Conservation (phyloP, 148 eudicot genomes). For the Spergularia marina region DNA sequence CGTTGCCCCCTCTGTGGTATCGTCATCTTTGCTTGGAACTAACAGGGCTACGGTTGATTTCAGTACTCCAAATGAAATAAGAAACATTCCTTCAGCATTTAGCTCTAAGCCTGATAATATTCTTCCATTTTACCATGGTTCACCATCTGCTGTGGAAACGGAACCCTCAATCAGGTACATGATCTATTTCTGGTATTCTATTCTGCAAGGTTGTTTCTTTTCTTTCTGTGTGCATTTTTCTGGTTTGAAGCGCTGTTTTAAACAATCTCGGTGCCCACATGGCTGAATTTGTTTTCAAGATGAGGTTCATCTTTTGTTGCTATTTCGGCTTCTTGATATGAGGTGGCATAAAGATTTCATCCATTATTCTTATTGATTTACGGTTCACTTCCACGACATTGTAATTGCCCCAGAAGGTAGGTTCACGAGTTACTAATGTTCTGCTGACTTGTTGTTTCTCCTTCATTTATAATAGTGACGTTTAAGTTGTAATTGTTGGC, state of each 20-base stretch:
- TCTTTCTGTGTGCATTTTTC: neutral
- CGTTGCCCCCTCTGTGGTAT: slow-evolving; percentile 17
- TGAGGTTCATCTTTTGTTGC: neutral
- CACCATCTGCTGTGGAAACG: slow-evolving; percentile 28
- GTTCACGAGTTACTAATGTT: neutral
- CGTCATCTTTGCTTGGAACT: slow-evolving; percentile 26
- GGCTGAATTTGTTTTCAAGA: neutral
- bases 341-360: neutral
- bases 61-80: slow-evolving; percentile 26
- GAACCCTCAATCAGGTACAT: slow-evolving; percentile 53
- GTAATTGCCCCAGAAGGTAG: neutral
- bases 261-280: neutral
- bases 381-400: neutral
- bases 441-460: neutral
- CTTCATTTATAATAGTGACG: neutral
- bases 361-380: neutral
- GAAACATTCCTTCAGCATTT: slow-evolving; percentile 23
- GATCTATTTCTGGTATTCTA: neutral
- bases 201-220: neutral
- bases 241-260: neutral
- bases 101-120: slow-evolving; percentile 34
- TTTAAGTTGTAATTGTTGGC: neutral
- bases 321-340: neutral
- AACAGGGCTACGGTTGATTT: slow-evolving; percentile 20
- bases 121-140: slow-evolving; percentile 27